Evolutionary conservation across 225 moss, liverwort and hornwort species (phyloP), one percentile per base, ranked within the genome.

Genomic region (Pseudoscleropodium purum): DNA sequence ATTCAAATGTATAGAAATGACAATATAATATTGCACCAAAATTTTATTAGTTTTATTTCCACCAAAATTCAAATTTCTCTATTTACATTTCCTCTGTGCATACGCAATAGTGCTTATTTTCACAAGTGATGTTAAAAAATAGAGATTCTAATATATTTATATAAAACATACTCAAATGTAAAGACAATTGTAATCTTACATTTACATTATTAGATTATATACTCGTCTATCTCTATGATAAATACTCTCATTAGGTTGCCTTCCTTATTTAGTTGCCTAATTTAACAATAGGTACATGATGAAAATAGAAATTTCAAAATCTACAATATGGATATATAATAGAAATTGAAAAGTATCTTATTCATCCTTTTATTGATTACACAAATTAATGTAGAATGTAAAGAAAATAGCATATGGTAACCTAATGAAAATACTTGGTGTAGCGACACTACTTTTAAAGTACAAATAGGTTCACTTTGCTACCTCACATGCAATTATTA

Each of bases 91-190:
- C 5, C 5, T 45, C 47, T 24, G 7, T 63, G 33, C 10, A 23
- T 63, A 15, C 15, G 9, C 0, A 0, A 0, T 15, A 33, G 5
- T 7, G 3, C 2, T 47, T 47, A 23, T 45, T 82, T 62, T 31
- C 9, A 82, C 31, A 2, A 33, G 31, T 25, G 5, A 24, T 47
- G 16, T 34, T 47, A 34, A 16, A 45, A 25, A 9, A 64, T 25
- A 34, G 21, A 45, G 1, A 45, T 34, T 82, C 5, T 10, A n/a
- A 6, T n/a, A 36, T 37, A 16, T 14, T 25, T 16, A 17, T 57
- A 24, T 54, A 3, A 79, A 6, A 79, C 1, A n/a, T 26, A n/a
- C 0, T 57, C 6, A 37, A 37, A 24, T 0, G 0, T 26, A 26
- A 79, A n/a, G 37, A 37, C 10, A 56, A n/a, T 57, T 79, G 4